Evolutionary conservation across 2,329 filamentous ascomycete species (phyloP).

Genomic region (Monosporascus cannonballus): DNA sequence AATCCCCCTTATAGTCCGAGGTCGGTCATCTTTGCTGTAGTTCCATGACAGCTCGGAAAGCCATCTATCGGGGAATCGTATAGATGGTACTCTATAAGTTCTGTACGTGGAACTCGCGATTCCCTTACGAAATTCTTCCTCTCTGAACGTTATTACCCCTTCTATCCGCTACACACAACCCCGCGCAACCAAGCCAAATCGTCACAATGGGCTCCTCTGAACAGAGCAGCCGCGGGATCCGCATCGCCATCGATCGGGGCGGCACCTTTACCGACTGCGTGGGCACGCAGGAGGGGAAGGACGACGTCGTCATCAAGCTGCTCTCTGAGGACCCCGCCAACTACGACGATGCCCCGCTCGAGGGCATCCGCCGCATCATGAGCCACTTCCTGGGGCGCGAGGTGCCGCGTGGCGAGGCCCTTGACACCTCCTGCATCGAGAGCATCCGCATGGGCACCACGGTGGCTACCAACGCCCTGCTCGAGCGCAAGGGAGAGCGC

Average conservation of each 20-base stretch:
- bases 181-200: not conserved
- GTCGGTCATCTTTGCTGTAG: too few species aligned
- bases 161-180: not conserved
- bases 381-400: conserved; percentile 68
- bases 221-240: conserved; percentile 50
- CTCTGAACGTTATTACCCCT: not conserved
- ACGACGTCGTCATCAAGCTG: conserved; percentile 81
- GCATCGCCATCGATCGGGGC: conserved; percentile 73
- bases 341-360: conserved; percentile 84
- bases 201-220: conserved; percentile 28
- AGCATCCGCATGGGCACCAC: conserved; percentile 96
- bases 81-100: too few species aligned
- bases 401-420: conserved; percentile 70
- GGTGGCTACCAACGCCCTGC: conserved; percentile 83
- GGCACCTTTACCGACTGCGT: conserved; percentile 93
- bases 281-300: conserved; percentile 70
- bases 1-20: too few species aligned
- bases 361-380: conserved; percentile 83
- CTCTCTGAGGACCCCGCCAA: conserved; percentile 86
- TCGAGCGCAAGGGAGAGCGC: conserved; percentile 84
- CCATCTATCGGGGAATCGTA: too few species aligned
- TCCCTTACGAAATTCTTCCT: not conserved
- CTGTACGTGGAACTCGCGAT: too few species aligned
- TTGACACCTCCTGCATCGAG: conserved; percentile 80
- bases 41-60: too few species aligned